Evolutionary conservation across 495 filamentous ascomycete genomes (phyloP).

Genomic region (Parachaetomium inaequale): DNA sequence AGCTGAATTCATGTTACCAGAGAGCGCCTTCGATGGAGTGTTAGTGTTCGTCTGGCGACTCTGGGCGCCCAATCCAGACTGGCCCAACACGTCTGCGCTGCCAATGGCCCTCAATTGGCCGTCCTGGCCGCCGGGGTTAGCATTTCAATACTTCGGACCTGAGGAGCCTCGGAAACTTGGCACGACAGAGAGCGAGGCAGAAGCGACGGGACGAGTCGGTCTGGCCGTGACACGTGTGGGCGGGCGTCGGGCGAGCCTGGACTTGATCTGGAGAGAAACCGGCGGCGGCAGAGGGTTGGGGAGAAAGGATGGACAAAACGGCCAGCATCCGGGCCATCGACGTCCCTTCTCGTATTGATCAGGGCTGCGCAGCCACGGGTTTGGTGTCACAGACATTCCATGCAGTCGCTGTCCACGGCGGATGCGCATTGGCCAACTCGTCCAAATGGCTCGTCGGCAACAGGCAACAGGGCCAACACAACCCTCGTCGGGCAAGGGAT

Average conservation of each 20-base stretch:
- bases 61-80: no score
- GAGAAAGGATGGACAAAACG: not conserved
- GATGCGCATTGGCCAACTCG: slow-evolving; percentile 7
- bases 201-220: not conserved
- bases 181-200: not conserved
- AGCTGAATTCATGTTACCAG: not conserved
- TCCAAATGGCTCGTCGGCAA: not conserved
- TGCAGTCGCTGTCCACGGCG: not conserved
- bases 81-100: not conserved
- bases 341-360: slow-evolving; percentile 9
- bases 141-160: not conserved
- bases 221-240: not conserved
- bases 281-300: no score
- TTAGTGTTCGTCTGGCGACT: no score
- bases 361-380: not conserved
- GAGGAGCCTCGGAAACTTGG: no score
- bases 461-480: not conserved
- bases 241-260: no score
- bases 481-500: not conserved
- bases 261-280: no score
- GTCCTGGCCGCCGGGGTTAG: not conserved
- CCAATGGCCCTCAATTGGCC: not conserved
- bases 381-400: slow-evolving; percentile 3
- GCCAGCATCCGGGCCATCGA: not conserved
- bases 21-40: no score